Evolutionary conservation across 768 basidiomycete genomes (phyloP).

Genomic region (Hericium erinaceus): DNA sequence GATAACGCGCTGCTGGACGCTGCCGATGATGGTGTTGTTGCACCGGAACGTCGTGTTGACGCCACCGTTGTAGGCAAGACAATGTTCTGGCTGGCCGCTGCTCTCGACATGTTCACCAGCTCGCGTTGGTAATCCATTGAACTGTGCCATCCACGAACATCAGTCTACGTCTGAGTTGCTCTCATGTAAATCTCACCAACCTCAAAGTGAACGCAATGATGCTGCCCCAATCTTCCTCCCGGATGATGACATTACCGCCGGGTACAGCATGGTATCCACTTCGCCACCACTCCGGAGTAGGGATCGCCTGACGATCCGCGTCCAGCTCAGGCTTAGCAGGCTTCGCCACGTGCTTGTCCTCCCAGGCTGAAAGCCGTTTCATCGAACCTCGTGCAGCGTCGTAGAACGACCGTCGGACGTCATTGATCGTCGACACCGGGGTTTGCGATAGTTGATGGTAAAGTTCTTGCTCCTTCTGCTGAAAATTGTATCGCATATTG

Average conservation of each 20-base stretch:
- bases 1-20: conserved; percentile 24
- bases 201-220: conserved; percentile 71
- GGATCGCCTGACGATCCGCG: conserved; percentile 14
- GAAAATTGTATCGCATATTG: conserved; percentile 46
- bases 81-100: neutral
- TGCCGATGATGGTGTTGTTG: conserved; percentile 14
- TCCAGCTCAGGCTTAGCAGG: conserved; percentile 13
- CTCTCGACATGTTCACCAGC: conserved; percentile 20
- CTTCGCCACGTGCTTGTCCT: conserved; percentile 48
- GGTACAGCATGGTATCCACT: conserved; percentile 53
- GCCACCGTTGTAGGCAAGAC: conserved; percentile 9
- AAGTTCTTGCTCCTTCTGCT: conserved; percentile 47
- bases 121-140: conserved; percentile 49
- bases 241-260: conserved; percentile 54
- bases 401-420: conserved; percentile 51
- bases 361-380: conserved; percentile 51
- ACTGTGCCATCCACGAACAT: conserved; percentile 24
- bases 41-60: no score
- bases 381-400: conserved; percentile 42
- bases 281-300: conserved; percentile 63
- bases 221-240: conserved; percentile 70
- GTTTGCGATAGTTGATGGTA: conserved; percentile 46
- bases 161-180: neutral
- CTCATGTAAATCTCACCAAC: conserved; percentile 24
- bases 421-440: conserved; percentile 40